Conservation (phyloP, 305 asterid genomes). For the Fraxinus dipetala region DNA sequence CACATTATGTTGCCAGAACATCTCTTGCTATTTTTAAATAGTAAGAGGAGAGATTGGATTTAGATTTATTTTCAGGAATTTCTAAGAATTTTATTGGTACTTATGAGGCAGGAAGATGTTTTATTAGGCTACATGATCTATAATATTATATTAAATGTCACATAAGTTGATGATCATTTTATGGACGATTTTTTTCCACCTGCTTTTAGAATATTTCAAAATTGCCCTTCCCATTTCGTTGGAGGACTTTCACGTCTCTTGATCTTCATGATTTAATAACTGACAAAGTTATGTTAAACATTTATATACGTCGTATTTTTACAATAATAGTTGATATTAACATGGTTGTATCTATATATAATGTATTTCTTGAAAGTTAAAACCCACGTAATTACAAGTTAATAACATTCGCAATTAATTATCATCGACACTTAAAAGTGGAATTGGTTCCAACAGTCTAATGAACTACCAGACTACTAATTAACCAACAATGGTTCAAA, state of each 20-base stretch:
- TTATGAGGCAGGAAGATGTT: background rate
- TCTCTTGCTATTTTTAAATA: constrained; percentile 25
- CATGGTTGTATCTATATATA: background rate
- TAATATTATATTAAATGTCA: background rate
- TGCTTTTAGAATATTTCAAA: background rate
- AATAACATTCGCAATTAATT: background rate
- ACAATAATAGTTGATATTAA: background rate
- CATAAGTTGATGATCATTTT: background rate
- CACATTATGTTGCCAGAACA: constrained; percentile 30
- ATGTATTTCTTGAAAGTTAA: background rate
- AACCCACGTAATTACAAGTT: background rate
- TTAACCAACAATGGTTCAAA: background rate
- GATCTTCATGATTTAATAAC: background rate
- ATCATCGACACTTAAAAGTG: background rate
- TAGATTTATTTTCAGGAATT: background rate
- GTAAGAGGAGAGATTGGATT: background rate
- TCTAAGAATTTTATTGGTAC: background rate
- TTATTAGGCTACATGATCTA: background rate
- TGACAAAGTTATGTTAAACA: background rate
- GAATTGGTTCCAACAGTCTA: background rate
- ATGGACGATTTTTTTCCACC: background rate
- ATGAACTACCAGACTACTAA: background rate
- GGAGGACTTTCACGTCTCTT: background rate
- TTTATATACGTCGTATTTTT: background rate
- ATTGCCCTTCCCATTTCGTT: background rate